Evolutionary conservation across 1,284 basidiomycete species (phyloP).

Genomic region (Puccinia novopanici): DNA sequence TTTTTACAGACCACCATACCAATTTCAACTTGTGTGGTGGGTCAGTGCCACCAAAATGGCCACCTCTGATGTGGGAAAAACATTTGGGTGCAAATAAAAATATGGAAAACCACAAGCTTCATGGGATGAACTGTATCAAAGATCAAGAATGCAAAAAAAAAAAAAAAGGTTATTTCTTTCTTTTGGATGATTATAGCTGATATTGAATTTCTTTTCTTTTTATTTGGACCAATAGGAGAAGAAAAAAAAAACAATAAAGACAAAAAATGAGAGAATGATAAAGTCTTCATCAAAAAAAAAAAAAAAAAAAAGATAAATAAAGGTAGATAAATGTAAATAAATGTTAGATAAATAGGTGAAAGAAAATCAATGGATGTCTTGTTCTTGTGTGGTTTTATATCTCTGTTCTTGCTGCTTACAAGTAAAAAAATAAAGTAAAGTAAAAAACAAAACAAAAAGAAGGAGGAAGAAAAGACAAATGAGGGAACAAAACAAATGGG

Average conservation of each 20-base stretch:
- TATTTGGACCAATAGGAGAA: background rate
- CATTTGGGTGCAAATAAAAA: background rate
- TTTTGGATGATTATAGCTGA: background rate
- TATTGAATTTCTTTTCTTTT: too few species aligned
- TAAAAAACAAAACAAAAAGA: background rate
- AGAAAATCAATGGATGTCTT: background rate
- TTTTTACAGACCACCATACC: too few species aligned
- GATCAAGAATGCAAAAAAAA: background rate
- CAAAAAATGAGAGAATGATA: too few species aligned
- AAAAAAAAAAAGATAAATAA: background rate
- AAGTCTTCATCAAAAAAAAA: background rate
- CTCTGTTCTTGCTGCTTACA: conserved; percentile 16
- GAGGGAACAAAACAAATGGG: background rate
- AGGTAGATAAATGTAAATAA: background rate
- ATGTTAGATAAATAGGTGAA: background rate
- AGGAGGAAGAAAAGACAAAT: background rate
- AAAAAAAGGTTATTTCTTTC: background rate
- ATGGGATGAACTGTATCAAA: too few species aligned
- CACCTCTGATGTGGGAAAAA: too few species aligned
- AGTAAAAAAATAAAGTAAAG: conserved; percentile 8
- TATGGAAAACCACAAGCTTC: too few species aligned
- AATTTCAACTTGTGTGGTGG: too few species aligned
- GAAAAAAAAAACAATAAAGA: background rate
- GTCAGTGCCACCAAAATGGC: too few species aligned
- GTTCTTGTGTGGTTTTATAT: conserved; percentile 5